Conservation (phyloP, 1,284 basidiomycete species). For the Sanghuangporus baumii region DNA sequence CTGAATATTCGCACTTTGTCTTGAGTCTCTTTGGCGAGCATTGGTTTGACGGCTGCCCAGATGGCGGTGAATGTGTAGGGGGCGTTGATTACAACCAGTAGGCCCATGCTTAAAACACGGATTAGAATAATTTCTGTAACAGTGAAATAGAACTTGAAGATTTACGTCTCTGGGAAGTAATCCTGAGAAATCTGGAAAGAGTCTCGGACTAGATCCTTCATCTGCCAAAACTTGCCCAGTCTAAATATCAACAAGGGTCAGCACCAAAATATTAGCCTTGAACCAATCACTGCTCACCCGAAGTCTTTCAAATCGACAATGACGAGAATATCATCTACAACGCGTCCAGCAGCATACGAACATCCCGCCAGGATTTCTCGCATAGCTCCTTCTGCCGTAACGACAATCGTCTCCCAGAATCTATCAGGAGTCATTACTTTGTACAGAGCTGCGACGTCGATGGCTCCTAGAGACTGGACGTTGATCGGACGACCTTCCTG, state of each 20-base stretch:
- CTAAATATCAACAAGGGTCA: constrained; percentile 28
- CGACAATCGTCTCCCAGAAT: constrained; percentile 58
- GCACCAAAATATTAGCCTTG: not conserved
- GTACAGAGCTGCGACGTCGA: constrained; percentile 57
- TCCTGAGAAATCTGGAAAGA: constrained; percentile 72
- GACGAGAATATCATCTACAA: constrained; percentile 48
- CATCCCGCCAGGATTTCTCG: constrained; percentile 66
- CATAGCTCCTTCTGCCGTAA: constrained; percentile 54
- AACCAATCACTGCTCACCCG: constrained; percentile 35
- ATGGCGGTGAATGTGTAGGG: constrained; percentile 65
- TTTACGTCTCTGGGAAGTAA: constrained; percentile 70
- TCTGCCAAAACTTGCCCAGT: constrained; percentile 66
- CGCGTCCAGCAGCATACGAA: constrained; percentile 42
- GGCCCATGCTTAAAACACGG: constrained; percentile 48
- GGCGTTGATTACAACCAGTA: constrained; percentile 62
- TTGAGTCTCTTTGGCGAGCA: constrained; percentile 66
- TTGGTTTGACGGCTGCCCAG: constrained; percentile 61
- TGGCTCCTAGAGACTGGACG: constrained; percentile 53
- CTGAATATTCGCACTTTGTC: constrained; percentile 62
- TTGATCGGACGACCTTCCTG: constrained; percentile 67
- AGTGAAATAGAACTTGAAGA: constrained; percentile 5
- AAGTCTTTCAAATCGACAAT: constrained; percentile 67
- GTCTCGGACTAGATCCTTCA: constrained; percentile 51
- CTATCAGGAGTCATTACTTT: constrained; percentile 53
- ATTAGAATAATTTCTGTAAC: not conserved